Conservation (phyloP, 768 basidiomycete genomes). For the Hebeloma cylindrosporum region DNA sequence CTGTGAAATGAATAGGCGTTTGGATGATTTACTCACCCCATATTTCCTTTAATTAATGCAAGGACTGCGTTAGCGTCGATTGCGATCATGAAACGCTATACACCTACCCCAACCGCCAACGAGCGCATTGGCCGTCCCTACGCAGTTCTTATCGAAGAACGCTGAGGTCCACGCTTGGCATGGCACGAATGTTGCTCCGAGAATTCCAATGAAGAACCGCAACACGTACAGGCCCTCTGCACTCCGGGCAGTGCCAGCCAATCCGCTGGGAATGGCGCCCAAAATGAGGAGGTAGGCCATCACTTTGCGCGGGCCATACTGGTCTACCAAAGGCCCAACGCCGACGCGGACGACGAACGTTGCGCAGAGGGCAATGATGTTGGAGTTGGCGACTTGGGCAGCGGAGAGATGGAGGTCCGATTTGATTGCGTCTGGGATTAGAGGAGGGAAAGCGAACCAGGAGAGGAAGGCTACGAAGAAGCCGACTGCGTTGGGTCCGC, state of each 20-base stretch:
- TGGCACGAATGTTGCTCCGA: slow-evolving; percentile 61
- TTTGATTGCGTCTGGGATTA: slow-evolving; percentile 56
- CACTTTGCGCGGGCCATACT: slow-evolving; percentile 52
- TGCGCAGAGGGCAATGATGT: slow-evolving; percentile 44
- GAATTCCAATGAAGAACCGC: slow-evolving; percentile 61
- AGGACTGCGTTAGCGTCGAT: slow-evolving; percentile 3
- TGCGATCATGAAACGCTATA: slow-evolving; percentile 14
- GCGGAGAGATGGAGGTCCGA: slow-evolving; percentile 49
- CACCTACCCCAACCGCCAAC: slow-evolving; percentile 55
- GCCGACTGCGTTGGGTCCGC: slow-evolving; percentile 26
- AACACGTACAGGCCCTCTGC: slow-evolving; percentile 39
- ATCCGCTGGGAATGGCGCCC: slow-evolving; percentile 58
- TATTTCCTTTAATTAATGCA: slow-evolving; percentile 23
- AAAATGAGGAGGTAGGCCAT: slow-evolving; percentile 55
- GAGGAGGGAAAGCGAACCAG: slow-evolving; percentile 64
- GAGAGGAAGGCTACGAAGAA: slow-evolving; percentile 52
- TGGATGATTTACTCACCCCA: slow-evolving; percentile 28
- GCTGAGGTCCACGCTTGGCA: slow-evolving; percentile 61
- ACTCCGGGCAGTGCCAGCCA: slow-evolving; percentile 50
- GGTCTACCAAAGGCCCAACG: slow-evolving; percentile 51
- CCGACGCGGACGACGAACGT: slow-evolving; percentile 49
- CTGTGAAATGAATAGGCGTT: too few relatives aligned
- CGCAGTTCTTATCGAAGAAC: slow-evolving; percentile 53
- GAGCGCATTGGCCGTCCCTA: slow-evolving; percentile 50
- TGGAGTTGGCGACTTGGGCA: slow-evolving; percentile 51